These are phyloP conservation scores for Cyberlindnera mrakii DNA, from an alignment of 805 yeast species.

Conservation along the genomic window DNA sequence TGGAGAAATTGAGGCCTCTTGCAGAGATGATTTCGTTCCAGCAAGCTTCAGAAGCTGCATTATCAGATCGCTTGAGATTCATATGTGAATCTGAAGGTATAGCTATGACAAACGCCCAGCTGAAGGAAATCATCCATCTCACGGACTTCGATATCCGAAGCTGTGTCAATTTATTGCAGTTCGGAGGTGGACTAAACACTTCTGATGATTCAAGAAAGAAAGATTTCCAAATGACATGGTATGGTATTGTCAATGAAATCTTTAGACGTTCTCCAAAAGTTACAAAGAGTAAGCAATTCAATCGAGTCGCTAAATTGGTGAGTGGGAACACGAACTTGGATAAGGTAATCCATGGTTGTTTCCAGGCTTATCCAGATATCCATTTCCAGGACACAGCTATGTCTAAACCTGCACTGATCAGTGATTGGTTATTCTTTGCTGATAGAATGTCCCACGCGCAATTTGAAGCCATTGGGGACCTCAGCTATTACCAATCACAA, in stretches of 20 bases:
- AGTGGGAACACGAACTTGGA: slow-evolving; percentile 48
- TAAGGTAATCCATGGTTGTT: slow-evolving; percentile 66
- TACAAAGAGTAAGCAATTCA: slow-evolving; percentile 42
- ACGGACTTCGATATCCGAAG: slow-evolving; percentile 83
- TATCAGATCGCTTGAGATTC: slow-evolving; percentile 41
- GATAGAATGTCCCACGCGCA: slow-evolving; percentile 47
- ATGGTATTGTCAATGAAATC: slow-evolving; percentile 49
- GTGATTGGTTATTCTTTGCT: slow-evolving; percentile 74
- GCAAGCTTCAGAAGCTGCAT: slow-evolving; percentile 45
- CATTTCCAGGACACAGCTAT: slow-evolving; percentile 62
- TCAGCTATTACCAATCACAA: slow-evolving; percentile 48
- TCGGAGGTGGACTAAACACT: slow-evolving; percentile 27
- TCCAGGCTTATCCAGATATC: slow-evolving; percentile 54
- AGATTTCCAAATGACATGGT: slow-evolving; percentile 67
- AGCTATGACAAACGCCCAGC: slow-evolving; percentile 37
- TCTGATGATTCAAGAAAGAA: slow-evolving; percentile 32
- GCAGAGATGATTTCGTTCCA: slow-evolving; percentile 68
- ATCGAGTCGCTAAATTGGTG: slow-evolving; percentile 38
- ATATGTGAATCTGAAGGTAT: slow-evolving; percentile 53
- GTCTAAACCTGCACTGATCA: slow-evolving; percentile 48
- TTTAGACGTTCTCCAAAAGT: slow-evolving; percentile 47
- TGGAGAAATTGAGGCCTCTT: slow-evolving; percentile 67
- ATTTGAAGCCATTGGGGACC: slow-evolving; percentile 38
- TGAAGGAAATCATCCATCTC: slow-evolving; percentile 61
- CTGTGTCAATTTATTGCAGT: slow-evolving; percentile 79